Base-by-base conservation (phyloP, 2,329 filamentous ascomycete genomes). In the Metarhizium album region DNA sequence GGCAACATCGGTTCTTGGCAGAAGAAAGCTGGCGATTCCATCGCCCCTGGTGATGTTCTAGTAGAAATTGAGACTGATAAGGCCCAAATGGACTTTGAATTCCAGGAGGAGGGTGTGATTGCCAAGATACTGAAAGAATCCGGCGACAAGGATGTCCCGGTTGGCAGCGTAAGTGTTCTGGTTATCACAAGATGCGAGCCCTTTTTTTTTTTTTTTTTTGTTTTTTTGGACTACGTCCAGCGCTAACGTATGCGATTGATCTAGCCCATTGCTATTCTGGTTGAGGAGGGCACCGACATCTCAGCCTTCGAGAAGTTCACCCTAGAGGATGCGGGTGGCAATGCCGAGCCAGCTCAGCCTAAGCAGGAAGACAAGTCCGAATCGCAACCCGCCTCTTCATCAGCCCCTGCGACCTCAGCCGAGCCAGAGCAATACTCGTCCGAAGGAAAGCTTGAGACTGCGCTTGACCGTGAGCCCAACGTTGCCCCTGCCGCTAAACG, bases 41-140 rank as follows among this genome's bases (percentile, higher is more conserved):
- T 98, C 69, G 75, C 81, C 52, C 90, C 94, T 48, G 93, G 93
- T 68, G 93, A 98, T 68, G 93, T 98, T 45, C 75, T 98, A 60
- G 90, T 95, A 60, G 90, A 95, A 78, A 95, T 97, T 64, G 93
- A 98, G 80, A 98, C 93, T 62, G 93, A 98, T 74, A 98, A 98
- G 80, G 93, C 93, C 58, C 93, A 97, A 76, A 98, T 98, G 93
- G 93, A 98, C 76, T 97, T 98, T 69, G 93, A 98, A 73, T 97
- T 95, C 74, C 93, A 98, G 73, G 93, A 98, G 65, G 93, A 97
- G 68, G 93, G 91, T 76, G 80, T 95, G 54, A 79, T 98, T 60
- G 91, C 93, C 64, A 95, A 95, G 80, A 80, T 97, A 57, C 76
- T 98, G 65, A 93, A 90, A 75, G 87, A 95, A 45, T 84, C 86